Conservation (phyloP, 2,329 filamentous ascomycete genomes). For the Fusarium sp. region DNA sequence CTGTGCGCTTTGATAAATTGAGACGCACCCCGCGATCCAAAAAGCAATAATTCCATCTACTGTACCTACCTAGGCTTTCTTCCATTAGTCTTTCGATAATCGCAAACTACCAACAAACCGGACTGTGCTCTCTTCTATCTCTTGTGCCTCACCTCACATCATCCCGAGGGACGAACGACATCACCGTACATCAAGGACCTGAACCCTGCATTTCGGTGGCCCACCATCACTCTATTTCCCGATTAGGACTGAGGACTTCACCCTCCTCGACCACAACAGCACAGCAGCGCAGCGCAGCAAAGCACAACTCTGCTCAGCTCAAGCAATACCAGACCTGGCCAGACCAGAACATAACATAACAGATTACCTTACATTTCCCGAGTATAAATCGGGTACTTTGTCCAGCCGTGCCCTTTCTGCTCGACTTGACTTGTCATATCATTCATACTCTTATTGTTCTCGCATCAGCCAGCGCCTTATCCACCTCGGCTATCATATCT, state of each 20-base stretch:
- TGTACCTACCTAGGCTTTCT: not conserved
- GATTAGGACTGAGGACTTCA: slow-evolving; percentile 20
- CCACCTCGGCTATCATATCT: slow-evolving; percentile 7
- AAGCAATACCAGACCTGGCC: slow-evolving; percentile 11
- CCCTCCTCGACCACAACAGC: slow-evolving; percentile 3
- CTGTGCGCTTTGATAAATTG: slow-evolving; percentile 30
- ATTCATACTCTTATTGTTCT: not conserved
- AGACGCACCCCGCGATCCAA: slow-evolving; percentile 12
- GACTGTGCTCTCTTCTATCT: not conserved
- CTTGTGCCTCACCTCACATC: slow-evolving; percentile 23
- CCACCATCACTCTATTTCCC: slow-evolving; percentile 28
- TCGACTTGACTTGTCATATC: slow-evolving; percentile 4
- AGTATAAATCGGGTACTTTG: slow-evolving; percentile 28
- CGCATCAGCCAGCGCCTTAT: not conserved
- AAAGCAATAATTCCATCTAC: not conserved
- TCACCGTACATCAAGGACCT: slow-evolving; percentile 35
- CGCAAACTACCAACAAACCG: not conserved
- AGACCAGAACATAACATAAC: not conserved
- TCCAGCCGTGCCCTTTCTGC: slow-evolving; percentile 8
- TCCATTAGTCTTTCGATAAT: not conserved
- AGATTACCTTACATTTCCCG: not conserved
- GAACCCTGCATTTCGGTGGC: slow-evolving; percentile 37
- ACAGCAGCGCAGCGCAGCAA: not conserved
- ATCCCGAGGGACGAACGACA: slow-evolving; percentile 34
- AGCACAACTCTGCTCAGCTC: not conserved